Evolutionary conservation across 2,329 filamentous ascomycete species (phyloP).

Genomic region (Xylariaceae sp.): DNA sequence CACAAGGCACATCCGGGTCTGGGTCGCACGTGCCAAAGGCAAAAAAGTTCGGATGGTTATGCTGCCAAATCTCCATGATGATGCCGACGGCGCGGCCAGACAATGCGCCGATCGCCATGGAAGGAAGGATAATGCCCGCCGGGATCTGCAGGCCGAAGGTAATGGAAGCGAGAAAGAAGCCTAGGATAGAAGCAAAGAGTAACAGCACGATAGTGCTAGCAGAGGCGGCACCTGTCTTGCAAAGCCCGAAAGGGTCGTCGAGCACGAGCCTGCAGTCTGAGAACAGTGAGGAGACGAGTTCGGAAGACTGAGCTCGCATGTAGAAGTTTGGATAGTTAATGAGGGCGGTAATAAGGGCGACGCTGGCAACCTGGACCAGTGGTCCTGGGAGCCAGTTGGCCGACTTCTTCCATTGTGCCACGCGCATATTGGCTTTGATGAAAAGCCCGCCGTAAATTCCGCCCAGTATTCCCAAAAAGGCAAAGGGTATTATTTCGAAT

Average conservation of each 20-base stretch:
- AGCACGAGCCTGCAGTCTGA: slow-evolving; percentile 83
- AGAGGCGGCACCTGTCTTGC: slow-evolving; percentile 84
- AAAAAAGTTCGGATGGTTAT: slow-evolving; percentile 77
- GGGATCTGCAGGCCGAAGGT: slow-evolving; percentile 96
- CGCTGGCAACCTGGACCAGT: slow-evolving; percentile 77
- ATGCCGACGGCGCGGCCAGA: slow-evolving; percentile 90
- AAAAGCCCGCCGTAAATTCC: slow-evolving; percentile 95
- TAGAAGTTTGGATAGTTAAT: slow-evolving; percentile 97
- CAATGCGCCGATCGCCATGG: slow-evolving; percentile 93
- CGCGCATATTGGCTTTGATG: slow-evolving; percentile 90
- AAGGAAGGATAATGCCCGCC: slow-evolving; percentile 93
- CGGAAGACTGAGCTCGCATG: slow-evolving; percentile 90
- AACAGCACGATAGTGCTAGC: slow-evolving; percentile 83
- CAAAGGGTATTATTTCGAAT: slow-evolving; percentile 91
- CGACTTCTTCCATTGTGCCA: slow-evolving; percentile 81
- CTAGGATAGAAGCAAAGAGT: slow-evolving; percentile 80
- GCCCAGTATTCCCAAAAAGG: slow-evolving; percentile 83
- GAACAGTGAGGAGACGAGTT: slow-evolving; percentile 91
- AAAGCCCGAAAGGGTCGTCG: slow-evolving; percentile 89
- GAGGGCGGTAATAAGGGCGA: slow-evolving; percentile 82
- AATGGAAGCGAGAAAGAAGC: slow-evolving; percentile 82
- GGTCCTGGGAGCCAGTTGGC: slow-evolving; percentile 72
- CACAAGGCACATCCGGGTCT: slow-evolving; percentile 84
- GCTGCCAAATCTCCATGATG: slow-evolving; percentile 86
- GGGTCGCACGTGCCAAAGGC: slow-evolving; percentile 82